Percentiles rank a stretch among this genome's conserved stretches.
Conservation (phyloP, 768 basidiomycete genomes). For the Solioccasus polychromus region DNA sequence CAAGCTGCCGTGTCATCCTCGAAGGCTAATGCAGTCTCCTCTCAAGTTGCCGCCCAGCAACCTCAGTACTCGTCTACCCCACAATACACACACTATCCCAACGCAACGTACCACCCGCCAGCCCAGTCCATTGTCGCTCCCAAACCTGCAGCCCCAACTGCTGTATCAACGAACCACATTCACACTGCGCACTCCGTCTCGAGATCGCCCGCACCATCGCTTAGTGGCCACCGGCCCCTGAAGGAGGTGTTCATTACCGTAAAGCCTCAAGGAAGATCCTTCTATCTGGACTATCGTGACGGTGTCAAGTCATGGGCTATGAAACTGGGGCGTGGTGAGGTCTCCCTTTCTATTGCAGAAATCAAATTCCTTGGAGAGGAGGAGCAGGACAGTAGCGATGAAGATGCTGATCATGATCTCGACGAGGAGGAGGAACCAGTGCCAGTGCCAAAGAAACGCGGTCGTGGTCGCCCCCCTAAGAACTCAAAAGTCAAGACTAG, state of each 20-base stretch:
- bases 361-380: constrained; percentile 54
- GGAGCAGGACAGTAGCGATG: constrained; percentile 57
- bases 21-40: constrained; percentile 23
- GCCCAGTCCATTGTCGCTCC: constrained; percentile 23
- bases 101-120: constrained; percentile 44
- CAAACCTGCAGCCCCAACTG: constrained; percentile 11
- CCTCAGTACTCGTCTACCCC: constrained; percentile 34
- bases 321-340: constrained; percentile 57
- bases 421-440: constrained; percentile 44
- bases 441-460: constrained; percentile 39
- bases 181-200: constrained; percentile 31
- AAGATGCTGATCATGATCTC: constrained; percentile 47
- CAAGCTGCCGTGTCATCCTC: constrained; percentile 9
- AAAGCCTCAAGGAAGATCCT: constrained; percentile 56
- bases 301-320: constrained; percentile 76
- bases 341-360: constrained; percentile 49
- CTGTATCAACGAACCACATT: constrained; percentile 12
- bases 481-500: constrained; percentile 33
- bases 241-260: constrained; percentile 51
- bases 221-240: constrained; percentile 43
- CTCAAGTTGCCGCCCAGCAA: constrained; percentile 34
- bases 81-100: constrained; percentile 51
- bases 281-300: constrained; percentile 62
- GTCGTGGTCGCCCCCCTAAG: constrained; percentile 35
- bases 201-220: constrained; percentile 29